Evolutionary conservation across 768 basidiomycete species (phyloP).

Genomic region (Rhodotorula taiwanensis): DNA sequence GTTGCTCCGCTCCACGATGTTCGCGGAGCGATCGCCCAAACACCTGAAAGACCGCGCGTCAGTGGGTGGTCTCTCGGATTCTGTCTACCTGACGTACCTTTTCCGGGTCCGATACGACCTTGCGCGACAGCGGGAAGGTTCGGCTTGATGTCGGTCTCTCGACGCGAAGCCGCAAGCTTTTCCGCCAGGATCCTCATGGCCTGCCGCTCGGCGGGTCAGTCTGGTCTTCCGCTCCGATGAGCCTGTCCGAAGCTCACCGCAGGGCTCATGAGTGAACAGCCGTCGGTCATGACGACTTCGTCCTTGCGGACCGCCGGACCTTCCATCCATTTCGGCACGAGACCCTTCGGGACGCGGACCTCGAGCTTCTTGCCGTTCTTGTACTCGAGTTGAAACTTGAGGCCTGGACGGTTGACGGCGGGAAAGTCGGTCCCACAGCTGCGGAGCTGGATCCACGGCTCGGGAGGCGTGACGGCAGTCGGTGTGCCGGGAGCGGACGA

Average conservation of each 20-base stretch:
- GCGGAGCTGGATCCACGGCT: slow-evolving; percentile 1
- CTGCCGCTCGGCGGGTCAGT: not conserved
- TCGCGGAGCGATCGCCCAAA: slow-evolving; percentile 13
- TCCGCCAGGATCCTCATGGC: slow-evolving; percentile 7
- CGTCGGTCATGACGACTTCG: slow-evolving; percentile 30
- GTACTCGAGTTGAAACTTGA: slow-evolving; percentile 5
- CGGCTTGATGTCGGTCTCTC: not conserved
- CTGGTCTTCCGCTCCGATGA: not conserved
- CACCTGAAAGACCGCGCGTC: slow-evolving; percentile 1
- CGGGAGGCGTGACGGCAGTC: not conserved
- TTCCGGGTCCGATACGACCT: slow-evolving; percentile 22
- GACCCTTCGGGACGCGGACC: not conserved
- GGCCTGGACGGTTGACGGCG: not conserved
- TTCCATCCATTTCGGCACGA: not conserved
- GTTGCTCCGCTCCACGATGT: not conserved
- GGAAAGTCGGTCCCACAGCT: not conserved
- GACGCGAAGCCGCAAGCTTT: not conserved
- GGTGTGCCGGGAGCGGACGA: too few species aligned
- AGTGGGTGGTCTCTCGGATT: too few species aligned
- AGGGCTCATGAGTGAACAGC: slow-evolving; percentile 17
- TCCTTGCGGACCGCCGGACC: not conserved
- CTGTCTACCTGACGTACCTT: not conserved
- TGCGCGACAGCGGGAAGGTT: slow-evolving; percentile 11
- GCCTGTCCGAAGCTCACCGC: not conserved
- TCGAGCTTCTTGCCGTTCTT: slow-evolving; percentile 9